A percentile compares a stretch with the other conserved stretches of the same genome.
These are phyloP conservation scores for Cydonia oblonga DNA, from an alignment of 331 rosid species.

Conservation along the genomic window DNA sequence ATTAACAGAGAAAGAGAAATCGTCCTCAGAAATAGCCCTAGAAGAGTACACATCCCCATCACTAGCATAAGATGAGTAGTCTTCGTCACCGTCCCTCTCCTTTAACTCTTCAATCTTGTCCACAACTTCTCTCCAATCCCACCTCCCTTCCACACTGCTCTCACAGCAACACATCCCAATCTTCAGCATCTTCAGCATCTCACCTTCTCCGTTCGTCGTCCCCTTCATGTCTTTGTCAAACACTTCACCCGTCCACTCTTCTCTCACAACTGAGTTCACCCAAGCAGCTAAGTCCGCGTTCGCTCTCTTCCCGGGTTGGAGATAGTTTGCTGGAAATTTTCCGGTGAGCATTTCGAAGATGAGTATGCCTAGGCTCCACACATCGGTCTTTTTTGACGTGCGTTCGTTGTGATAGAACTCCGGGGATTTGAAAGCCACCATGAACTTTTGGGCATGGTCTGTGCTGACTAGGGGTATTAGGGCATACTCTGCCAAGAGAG, in stretches of 20 bases:
- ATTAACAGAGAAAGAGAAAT: slow-evolving; percentile 34
- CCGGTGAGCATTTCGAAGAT: slow-evolving; percentile 61
- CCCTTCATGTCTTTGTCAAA: slow-evolving; percentile 41
- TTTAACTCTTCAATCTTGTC: slow-evolving; percentile 50
- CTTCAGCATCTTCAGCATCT: slow-evolving; percentile 61
- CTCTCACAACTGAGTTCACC: slow-evolving; percentile 62
- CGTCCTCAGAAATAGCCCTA: slow-evolving; percentile 36
- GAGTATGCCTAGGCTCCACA: slow-evolving; percentile 71
- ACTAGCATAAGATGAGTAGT: slow-evolving; percentile 39
- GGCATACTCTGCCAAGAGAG: slow-evolving; percentile 44
- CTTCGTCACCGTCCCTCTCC: slow-evolving; percentile 42
- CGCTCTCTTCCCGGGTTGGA: slow-evolving; percentile 32
- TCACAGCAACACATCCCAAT: slow-evolving; percentile 67
- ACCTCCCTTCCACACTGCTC: slow-evolving; percentile 36
- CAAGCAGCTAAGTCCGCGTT: slow-evolving; percentile 54
- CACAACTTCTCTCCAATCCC: slow-evolving; percentile 50
- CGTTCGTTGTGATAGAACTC: slow-evolving; percentile 31
- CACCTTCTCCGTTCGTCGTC: slow-evolving; percentile 37
- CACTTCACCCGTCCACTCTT: slow-evolving; percentile 82
- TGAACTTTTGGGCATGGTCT: slow-evolving; percentile 48
- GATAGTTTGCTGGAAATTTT: slow-evolving; percentile 46
- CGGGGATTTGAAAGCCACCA: slow-evolving; percentile 63
- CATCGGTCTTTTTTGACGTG: slow-evolving; percentile 35
- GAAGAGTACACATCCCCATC: slow-evolving; percentile 43
- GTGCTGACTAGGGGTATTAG: slow-evolving; percentile 29